A percentile compares a stretch with the other conserved stretches of the same genome.
These are phyloP conservation scores for Dactylellina drechsleri DNA, from an alignment of 2,329 filamentous ascomycete genomes.

Conservation along the genomic window DNA sequence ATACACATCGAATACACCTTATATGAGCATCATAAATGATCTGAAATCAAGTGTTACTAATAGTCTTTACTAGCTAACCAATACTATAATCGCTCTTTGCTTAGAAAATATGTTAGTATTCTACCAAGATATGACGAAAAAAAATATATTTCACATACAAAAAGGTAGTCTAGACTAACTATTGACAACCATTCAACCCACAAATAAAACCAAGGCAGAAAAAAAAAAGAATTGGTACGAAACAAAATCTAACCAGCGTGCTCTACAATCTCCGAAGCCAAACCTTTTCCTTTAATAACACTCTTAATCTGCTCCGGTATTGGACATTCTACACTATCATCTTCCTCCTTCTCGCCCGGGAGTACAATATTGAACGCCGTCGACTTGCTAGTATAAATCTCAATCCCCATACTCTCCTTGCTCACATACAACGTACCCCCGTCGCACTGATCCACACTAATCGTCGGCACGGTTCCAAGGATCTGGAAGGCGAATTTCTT, in stretches of 20 bases:
- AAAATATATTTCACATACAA: too few relatives aligned
- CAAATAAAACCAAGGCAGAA: background rate
- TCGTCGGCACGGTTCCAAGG: constrained; percentile 82
- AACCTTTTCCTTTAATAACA: constrained; percentile 77
- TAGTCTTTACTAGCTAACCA: too few relatives aligned
- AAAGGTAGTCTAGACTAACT: background rate
- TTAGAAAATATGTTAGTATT: too few relatives aligned
- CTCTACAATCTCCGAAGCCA: constrained; percentile 94
- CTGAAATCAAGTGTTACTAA: too few relatives aligned
- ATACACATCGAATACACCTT: too few relatives aligned
- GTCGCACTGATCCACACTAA: constrained; percentile 93
- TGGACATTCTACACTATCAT: constrained; percentile 86
- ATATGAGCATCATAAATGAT: too few relatives aligned
- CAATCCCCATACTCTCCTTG: constrained; percentile 78
- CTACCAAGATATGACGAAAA: too few relatives aligned
- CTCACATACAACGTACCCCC: constrained; percentile 87
- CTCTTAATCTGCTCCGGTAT: constrained; percentile 88
- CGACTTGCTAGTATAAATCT: constrained; percentile 90
- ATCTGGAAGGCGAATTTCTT: constrained; percentile 95
- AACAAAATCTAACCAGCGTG: constrained; percentile 75
- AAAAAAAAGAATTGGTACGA: too few relatives aligned
- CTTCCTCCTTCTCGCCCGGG: constrained; percentile 73
- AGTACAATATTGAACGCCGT: constrained; percentile 88
- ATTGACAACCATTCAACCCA: background rate
- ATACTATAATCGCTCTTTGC: too few relatives aligned